Evolutionary conservation across 805 yeast species (phyloP).

Genomic region (Candida sonorensis): DNA sequence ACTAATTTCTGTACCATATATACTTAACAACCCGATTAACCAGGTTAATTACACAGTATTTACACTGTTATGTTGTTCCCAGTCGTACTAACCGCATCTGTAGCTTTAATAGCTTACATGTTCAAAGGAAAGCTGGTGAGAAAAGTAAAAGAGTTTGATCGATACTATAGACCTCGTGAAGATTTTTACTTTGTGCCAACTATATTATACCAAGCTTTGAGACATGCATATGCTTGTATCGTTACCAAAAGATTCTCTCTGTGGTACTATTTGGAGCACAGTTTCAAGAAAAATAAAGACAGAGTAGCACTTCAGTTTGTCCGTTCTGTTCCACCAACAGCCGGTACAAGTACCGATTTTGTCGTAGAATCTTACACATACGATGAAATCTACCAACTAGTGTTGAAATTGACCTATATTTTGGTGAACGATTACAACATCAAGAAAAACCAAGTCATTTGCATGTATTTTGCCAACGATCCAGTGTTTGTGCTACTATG

Average conservation of each 20-base stretch:
- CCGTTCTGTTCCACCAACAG: slow-evolving; percentile 34
- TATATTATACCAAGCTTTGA: slow-evolving; percentile 33
- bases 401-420: slow-evolving; percentile 59
- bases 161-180: slow-evolving; percentile 38
- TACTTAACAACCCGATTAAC: no score
- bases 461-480: slow-evolving; percentile 72
- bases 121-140: neutral
- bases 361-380: slow-evolving; percentile 60
- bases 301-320: slow-evolving; percentile 60
- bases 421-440: slow-evolving; percentile 59
- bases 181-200: slow-evolving; percentile 48
- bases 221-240: slow-evolving; percentile 31
- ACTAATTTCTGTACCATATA: no score
- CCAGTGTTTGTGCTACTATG: slow-evolving; percentile 75
- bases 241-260: slow-evolving; percentile 43
- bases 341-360: slow-evolving; percentile 28
- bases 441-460: slow-evolving; percentile 60
- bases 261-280: slow-evolving; percentile 64
- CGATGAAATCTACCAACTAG: slow-evolving; percentile 56
- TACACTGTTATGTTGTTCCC: no score
- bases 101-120: neutral
- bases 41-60: no score
- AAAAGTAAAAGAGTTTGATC: slow-evolving; percentile 25
- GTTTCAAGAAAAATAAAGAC: slow-evolving; percentile 43
- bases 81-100: no score